Conservation (phyloP, 345 rosid species). For the Euclidium syriacum region DNA sequence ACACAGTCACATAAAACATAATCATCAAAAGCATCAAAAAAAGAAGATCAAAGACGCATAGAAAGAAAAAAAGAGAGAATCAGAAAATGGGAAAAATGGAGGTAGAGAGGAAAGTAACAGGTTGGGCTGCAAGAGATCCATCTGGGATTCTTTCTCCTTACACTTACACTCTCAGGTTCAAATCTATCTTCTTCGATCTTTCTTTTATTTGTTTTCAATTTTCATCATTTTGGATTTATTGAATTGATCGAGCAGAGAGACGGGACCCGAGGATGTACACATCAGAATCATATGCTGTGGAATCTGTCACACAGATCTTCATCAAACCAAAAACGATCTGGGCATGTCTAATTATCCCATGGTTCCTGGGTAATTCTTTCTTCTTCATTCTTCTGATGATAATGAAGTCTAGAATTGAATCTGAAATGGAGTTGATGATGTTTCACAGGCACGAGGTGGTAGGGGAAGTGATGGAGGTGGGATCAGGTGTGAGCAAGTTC, state of each 20-base stretch:
- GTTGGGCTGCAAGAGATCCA: conserved; percentile 80
- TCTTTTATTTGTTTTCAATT: neutral
- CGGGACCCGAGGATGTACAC: conserved; percentile 66
- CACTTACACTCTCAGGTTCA: conserved; percentile 53
- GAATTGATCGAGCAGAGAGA: conserved; percentile 36
- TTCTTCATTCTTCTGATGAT: neutral
- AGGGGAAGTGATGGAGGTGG: conserved; percentile 70
- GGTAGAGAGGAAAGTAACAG: conserved; percentile 31
- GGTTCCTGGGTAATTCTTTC: conserved; percentile 61
- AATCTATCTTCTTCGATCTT: neutral
- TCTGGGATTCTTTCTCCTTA: conserved; percentile 69
- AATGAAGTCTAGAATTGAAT: neutral
- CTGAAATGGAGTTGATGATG: neutral
- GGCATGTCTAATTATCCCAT: conserved; percentile 65
- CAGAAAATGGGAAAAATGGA: conserved; percentile 24
- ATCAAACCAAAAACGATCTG: conserved; percentile 57
- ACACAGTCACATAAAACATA: neutral
- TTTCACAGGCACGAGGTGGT: conserved; percentile 65
- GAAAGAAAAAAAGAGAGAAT: neutral
- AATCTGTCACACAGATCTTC: conserved; percentile 73
- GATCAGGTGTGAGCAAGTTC: conserved; percentile 48
- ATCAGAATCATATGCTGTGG: conserved; percentile 62
- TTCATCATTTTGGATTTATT: neutral
- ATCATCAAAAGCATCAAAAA: neutral
- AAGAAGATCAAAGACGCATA: conserved; percentile 11